Percentiles rank a stretch among this genome's conserved stretches.
These are phyloP conservation scores for Homolaphlyctis polyrhiza DNA, from an alignment of 371 early-diverging fungal species.

Conservation along the genomic window DNA sequence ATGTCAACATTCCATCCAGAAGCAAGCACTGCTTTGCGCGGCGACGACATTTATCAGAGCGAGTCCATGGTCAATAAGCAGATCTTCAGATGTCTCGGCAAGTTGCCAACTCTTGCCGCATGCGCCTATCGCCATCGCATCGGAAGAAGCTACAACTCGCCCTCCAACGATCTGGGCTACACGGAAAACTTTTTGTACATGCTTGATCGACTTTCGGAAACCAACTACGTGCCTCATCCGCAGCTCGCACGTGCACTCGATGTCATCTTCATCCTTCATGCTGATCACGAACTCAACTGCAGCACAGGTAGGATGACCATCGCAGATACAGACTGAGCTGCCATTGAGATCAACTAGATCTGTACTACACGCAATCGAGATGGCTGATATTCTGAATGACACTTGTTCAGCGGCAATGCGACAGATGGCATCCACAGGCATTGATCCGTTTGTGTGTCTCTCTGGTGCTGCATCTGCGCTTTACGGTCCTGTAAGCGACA, in stretches of 20 bases:
- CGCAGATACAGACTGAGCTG: too few species aligned
- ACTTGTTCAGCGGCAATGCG: conserved; percentile 67
- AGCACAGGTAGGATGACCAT: too few species aligned
- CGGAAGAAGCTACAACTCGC: conserved; percentile 50
- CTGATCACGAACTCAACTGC: conserved; percentile 53
- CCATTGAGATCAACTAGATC: too few species aligned
- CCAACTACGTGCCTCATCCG: conserved; percentile 50
- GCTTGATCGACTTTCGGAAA: conserved; percentile 56
- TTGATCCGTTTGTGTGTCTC: conserved; percentile 54
- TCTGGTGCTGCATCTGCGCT: conserved; percentile 38
- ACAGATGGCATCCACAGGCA: conserved; percentile 53
- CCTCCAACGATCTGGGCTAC: conserved; percentile 47
- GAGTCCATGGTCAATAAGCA: conserved; percentile 54
- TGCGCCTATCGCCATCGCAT: conserved; percentile 46
- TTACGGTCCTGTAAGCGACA: conserved; percentile 52
- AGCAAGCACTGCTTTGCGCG: conserved; percentile 36
- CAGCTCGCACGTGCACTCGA: conserved; percentile 54
- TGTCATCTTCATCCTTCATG: conserved; percentile 62
- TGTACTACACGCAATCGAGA: too few species aligned
- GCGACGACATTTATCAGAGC: conserved; percentile 35
- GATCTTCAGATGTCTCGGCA: conserved; percentile 58
- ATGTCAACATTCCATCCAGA: conserved; percentile 62
- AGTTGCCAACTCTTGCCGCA: conserved; percentile 55
- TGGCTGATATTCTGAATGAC: too few species aligned
- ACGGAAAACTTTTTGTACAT: conserved; percentile 60